Evolutionary conservation across 2,329 filamentous ascomycete genomes (phyloP).

Genomic region (Epichloe sylvatica): DNA sequence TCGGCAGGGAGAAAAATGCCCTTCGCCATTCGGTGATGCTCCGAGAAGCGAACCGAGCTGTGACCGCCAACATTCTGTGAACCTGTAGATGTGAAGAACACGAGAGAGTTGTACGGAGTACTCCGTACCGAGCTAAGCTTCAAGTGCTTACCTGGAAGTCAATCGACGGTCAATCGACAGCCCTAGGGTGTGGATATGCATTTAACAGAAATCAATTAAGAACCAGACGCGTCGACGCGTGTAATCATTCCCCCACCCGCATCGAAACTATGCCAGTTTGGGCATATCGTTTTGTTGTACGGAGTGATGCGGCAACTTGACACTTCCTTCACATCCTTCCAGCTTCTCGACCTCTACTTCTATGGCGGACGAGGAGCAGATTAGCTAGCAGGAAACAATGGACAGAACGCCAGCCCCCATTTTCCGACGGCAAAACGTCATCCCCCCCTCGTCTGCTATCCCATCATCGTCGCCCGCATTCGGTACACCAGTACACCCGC

Average conservation of each 20-base stretch:
- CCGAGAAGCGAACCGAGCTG: slow-evolving; percentile 13
- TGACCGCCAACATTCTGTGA: slow-evolving; percentile 13
- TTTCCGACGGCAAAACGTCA: slow-evolving; percentile 23
- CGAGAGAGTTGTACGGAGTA: not conserved
- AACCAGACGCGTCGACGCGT: slow-evolving; percentile 23
- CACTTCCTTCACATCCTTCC: not conserved
- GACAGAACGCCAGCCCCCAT: slow-evolving; percentile 25
- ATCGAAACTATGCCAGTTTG: not conserved
- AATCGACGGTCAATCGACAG: not conserved
- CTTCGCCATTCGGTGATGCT: slow-evolving; percentile 14
- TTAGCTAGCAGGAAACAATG: slow-evolving; percentile 13
- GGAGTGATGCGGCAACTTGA: not conserved
- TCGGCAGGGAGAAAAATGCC: slow-evolving; percentile 31
- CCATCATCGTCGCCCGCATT: slow-evolving; percentile 87
- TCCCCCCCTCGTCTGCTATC: slow-evolving; percentile 41
- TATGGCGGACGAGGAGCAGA: not conserved
- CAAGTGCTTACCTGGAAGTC: not conserved
- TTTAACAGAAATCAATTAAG: slow-evolving; percentile 21
- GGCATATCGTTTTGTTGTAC: not conserved
- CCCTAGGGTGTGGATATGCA: slow-evolving; percentile 11
- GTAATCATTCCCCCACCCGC: slow-evolving; percentile 3
- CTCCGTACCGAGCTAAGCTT: not conserved
- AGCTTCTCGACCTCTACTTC: not conserved
- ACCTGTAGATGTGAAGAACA: not conserved
- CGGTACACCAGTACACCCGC: slow-evolving; percentile 69